Base-by-base conservation (phyloP, 1,284 basidiomycete species). In the Moesziomyces parantarcticus region DNA sequence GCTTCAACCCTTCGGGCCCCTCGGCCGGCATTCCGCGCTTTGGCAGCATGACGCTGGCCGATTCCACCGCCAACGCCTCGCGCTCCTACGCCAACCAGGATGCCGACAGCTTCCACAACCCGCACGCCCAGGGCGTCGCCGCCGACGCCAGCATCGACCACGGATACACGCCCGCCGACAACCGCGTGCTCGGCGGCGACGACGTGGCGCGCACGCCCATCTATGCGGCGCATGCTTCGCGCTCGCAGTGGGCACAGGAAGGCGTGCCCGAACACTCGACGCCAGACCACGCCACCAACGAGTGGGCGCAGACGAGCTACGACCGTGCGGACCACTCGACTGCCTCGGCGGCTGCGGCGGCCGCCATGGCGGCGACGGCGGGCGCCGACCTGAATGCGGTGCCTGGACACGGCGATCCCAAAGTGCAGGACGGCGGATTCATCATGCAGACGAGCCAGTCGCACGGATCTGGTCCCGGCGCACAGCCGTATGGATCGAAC, bases 151-250 rank as follows among this genome's bases (percentile, higher is more conserved):
- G 47, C 20, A 20, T 50, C 34, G 63, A 72, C 52, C 34, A 59
- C 18, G 69, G 69, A 20, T 72, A 72, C 59, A 63, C 10, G 20
- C 60, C 65, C 8, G n/a, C 53, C 3, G 18, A 46, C 46, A 47
- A 63, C 41, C 56, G 49, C 11, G 54, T 41, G 1, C 44, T 53
- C 7, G 58, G 42, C 45, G 39, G n/a, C 41, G 69, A 72, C 14
- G 65, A 73, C 10, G 58, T 43, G 8, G 55, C 61, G 20, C 50
- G 61, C 16, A 74, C 71, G 1, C 71, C 71, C 48, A 74, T 74
- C 59, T 74, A 74, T n/a, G 71, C 71, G 23, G 50, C 57, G 9
- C 71, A 74, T 47, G 71, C 71, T 22, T 58, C 71, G 3, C 55
- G 66, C 10, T 65, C 66, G 32, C 55, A 61, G 34, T 74, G 71